phyloP scores from a whole-genome alignment of 768 basidiomycete species.

The Tricholoma terreum region DNA sequence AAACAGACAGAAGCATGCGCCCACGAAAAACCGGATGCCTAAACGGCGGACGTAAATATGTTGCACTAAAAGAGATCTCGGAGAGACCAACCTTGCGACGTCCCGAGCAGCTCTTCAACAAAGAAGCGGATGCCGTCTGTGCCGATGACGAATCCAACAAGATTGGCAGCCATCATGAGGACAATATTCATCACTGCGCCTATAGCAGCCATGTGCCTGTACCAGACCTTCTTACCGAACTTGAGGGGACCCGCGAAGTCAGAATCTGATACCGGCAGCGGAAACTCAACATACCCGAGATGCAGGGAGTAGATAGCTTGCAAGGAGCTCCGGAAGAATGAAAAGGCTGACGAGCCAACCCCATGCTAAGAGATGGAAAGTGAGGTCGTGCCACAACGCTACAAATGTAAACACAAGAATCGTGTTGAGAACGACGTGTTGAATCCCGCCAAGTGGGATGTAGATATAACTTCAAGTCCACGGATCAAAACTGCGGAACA shows the following conservation, averaged over 20 bases:
- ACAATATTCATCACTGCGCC: constrained; percentile 84
- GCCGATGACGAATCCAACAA: constrained; percentile 93
- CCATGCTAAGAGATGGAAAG: constrained; percentile 86
- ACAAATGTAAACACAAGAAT: constrained; percentile 91
- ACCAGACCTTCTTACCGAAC: constrained; percentile 75
- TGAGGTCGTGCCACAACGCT: constrained; percentile 95
- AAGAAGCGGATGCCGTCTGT: constrained; percentile 75
- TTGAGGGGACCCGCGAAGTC: constrained; percentile 25
- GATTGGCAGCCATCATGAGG: constrained; percentile 89
- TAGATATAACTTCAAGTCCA: constrained; percentile 84
- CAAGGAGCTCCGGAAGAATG: constrained; percentile 80
- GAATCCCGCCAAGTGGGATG: constrained; percentile 81
- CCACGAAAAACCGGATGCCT: constrained; percentile 67
- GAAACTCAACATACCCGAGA: constrained; percentile 49
- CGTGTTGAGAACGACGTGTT: constrained; percentile 54
- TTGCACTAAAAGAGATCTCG: neutral
- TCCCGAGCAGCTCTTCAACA: constrained; percentile 56
- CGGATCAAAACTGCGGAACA: neutral
- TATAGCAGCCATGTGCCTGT: constrained; percentile 77
- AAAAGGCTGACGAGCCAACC: constrained; percentile 95
- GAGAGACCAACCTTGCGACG: constrained; percentile 53
- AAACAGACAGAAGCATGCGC: constrained; percentile 66
- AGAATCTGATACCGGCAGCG: neutral
- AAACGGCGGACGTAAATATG: neutral
- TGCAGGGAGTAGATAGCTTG: constrained; percentile 55